phyloP scores from a whole-genome alignment of 2,329 filamentous ascomycete species.

The Cladobotryum protrusum region DNA sequence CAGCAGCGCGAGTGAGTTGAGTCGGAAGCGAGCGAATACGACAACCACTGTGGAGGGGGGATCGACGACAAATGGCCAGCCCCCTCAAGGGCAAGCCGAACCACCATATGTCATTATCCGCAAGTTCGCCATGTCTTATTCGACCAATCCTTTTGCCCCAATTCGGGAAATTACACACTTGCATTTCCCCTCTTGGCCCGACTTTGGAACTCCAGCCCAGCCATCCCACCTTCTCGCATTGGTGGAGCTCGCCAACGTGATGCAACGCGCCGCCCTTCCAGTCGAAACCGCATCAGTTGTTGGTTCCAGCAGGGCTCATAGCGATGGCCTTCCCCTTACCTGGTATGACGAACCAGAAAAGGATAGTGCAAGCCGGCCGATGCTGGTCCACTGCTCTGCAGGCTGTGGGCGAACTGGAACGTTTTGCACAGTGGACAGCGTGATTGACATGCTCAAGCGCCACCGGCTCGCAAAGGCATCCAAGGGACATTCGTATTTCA shows the following conservation, averaged over 20 bases:
- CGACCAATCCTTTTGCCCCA: constrained; percentile 70
- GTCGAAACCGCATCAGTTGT: constrained; percentile 36
- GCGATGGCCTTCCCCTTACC: constrained; percentile 30
- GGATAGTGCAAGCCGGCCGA: constrained; percentile 52
- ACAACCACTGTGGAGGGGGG: constrained; percentile 38
- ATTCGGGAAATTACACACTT: constrained; percentile 91
- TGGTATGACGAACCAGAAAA: constrained; percentile 57
- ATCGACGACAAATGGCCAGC: constrained; percentile 21
- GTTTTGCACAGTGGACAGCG: constrained; percentile 93
- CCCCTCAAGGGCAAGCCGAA: constrained; percentile 39
- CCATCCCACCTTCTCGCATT: constrained; percentile 79
- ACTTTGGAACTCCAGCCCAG: constrained; percentile 88
- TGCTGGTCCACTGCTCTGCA: constrained; percentile 91
- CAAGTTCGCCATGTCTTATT: constrained; percentile 78
- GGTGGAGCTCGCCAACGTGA: constrained; percentile 80
- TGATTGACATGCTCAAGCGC: constrained; percentile 94
- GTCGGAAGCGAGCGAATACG: constrained; percentile 49
- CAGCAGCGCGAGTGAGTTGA: constrained; percentile 29
- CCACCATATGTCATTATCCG: constrained; percentile 74
- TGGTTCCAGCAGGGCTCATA: constrained; percentile 22
- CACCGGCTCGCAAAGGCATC: constrained; percentile 47
- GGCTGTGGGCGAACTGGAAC: constrained; percentile 94
- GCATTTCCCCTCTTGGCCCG: constrained; percentile 94
- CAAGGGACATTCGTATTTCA: constrained; percentile 7
- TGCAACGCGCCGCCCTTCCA: constrained; percentile 53